Evolutionary conservation across 495 filamentous ascomycete genomes (phyloP).

Genomic region (Lasiosphaeria hispida): DNA sequence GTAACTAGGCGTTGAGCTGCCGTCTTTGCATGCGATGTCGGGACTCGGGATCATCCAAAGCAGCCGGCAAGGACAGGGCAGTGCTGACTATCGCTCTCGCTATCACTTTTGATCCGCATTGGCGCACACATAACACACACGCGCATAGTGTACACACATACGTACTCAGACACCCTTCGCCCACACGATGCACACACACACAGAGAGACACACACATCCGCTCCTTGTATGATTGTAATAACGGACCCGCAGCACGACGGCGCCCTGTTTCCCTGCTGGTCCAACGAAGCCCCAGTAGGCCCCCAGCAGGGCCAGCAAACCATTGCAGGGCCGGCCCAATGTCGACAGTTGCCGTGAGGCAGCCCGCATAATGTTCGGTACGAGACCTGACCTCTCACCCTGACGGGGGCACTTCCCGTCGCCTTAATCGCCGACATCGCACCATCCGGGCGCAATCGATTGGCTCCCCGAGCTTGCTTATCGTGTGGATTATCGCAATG

Average conservation of each 20-base stretch:
- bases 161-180: background rate
- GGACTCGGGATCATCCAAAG: background rate
- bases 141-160: background rate
- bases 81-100: no score
- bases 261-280: background rate
- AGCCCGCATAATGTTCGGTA: background rate
- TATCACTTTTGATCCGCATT: background rate
- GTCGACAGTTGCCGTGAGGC: background rate
- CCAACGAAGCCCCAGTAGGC: background rate
- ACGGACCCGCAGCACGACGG: background rate
- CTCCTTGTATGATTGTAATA: background rate
- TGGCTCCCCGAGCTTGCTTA: constrained; percentile 8
- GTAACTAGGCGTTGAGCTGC: background rate
- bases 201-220: constrained; percentile 2
- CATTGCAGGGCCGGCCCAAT: background rate
- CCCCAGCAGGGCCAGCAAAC: background rate
- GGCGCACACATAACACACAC: background rate
- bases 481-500: background rate
- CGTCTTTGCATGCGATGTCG: constrained; percentile 6
- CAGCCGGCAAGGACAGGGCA: no score
- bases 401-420: background rate
- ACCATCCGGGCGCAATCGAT: background rate
- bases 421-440: constrained; percentile 27
- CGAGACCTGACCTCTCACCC: background rate
- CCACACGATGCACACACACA: background rate